Base-by-base conservation (phyloP, 176 grass and related monocot genomes). In the Oryza brachyantha region DNA sequence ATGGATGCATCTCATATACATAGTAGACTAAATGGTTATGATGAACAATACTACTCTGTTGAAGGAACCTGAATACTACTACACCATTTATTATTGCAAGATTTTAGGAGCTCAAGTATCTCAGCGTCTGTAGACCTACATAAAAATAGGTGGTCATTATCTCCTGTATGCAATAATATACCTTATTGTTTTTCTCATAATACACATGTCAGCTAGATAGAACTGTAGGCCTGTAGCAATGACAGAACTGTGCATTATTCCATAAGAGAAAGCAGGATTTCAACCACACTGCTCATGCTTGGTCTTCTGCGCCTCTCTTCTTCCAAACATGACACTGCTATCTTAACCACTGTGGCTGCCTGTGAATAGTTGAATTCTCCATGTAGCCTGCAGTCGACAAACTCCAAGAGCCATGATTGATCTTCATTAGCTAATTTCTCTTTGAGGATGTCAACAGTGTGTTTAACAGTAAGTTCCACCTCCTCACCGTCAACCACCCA, bases 271-370 rank as follows among this genome's bases (percentile, higher is more conserved):
- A 75, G 67, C 10, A 92, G 59, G 39, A 63, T 80, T 52, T 72
- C 52, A 48, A 92, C 61, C 2, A 85, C 69, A 25, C 78, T 29
- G 40, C 21, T 38, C 74, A 84, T 96, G 87, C 36, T 74, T 8
- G 78, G 86, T 32, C 86, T 85, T 72, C 14, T 85, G 17, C 34
- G 65, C 63, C 75, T 77, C 17, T 83, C 89, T 38, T 87, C 78
- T 83, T 92, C 78, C 28, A 87, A 13, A 22, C 84, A 92, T 34
- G 38, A 72, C 13, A 79, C 64, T 10, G 84, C 80, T 61, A 85
- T 61, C 5, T 85, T 74, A 26, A 87, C 9, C 64, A 92, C 66
- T 11, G 64, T 19, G 28, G 2, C 39, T 40, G 81, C 78, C 69
- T 95, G 48, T 28, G 26, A 57, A 10, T 55, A 46, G 22, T 76